Evolutionary conservation across 805 yeast species (phyloP), one percentile per base, ranked within the genome.

Genomic region (Kodamaea leandrae): DNA sequence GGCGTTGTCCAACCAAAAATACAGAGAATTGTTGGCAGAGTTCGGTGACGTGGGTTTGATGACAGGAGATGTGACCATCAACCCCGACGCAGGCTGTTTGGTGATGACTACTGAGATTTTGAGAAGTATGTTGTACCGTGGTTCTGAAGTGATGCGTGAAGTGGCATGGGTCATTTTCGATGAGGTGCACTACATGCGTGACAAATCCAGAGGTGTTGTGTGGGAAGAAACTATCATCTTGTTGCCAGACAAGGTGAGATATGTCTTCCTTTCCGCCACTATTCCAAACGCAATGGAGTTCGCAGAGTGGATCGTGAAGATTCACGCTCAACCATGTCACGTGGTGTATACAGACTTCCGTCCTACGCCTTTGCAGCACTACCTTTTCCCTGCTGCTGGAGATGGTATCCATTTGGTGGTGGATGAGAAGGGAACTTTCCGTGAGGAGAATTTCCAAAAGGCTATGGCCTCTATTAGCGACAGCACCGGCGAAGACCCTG

Each of bases 41-140:
- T 87, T 93, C 70, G 91, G 93, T 16, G 98, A 93, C 61, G 98
- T 93, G 21, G 99, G 99, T 37, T 75, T 93, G 46, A 93, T 93
- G 95, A 93, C 99, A 9, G 99, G 99, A 63, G 99, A 93, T 74
- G 96, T 93, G 33, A 91, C 97, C 18, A 93, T 93, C 50, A 93
- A 93, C 55, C 98, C 98, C 3, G 97, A 91, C 54, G 99, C 99
- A 3, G 91, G 95, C 32, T 93, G 99, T 71, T 72, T 93, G 50
- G 97, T 93, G 37, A 93, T 93, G 99, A 93, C 99, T 15, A 93
- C 99, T 0, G 99, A 93, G 66, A 95, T 93, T 83, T 72, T 93
- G 55, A 72, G 99, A 57, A 83, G 95, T 44, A 93, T 93, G 99
- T 75, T 93, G 32, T 93, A 93, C 61, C 76, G 98, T 61, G 99